Percentiles rank a stretch among this genome's conserved stretches.
These are phyloP conservation scores for Syzygium aromaticum DNA, from an alignment of 345 rosid species.

Conservation along the genomic window DNA sequence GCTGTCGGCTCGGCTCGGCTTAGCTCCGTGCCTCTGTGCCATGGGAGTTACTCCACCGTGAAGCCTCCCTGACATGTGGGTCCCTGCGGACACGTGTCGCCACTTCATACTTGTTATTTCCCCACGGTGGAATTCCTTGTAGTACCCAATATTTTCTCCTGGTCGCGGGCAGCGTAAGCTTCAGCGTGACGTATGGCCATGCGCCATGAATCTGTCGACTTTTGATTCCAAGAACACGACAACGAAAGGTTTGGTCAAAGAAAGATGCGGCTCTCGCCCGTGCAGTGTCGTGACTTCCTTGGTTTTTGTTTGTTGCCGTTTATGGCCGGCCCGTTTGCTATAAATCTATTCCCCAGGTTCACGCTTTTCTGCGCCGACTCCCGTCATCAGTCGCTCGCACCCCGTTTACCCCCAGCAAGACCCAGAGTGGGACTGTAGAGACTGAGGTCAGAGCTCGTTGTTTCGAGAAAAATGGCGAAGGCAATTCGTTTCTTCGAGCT, in stretches of 20 bases:
- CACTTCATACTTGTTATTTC: too few relatives aligned
- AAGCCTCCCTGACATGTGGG: too few relatives aligned
- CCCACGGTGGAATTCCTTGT: too few relatives aligned
- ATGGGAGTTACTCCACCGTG: too few relatives aligned
- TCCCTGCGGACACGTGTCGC: too few relatives aligned
- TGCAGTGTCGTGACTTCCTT: not conserved
- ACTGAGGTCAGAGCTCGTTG: not conserved
- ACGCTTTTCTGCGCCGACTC: not conserved
- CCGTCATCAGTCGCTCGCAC: not conserved
- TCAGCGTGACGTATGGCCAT: not conserved
- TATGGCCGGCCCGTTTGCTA: not conserved
- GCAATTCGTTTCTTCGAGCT: slow-evolving; percentile 34
- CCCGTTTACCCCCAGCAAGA: not conserved
- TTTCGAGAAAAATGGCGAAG: slow-evolving; percentile 1
- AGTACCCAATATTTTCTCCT: too few relatives aligned
- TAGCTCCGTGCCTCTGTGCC: too few relatives aligned
- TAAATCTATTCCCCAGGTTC: not conserved
- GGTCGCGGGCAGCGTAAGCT: not conserved
- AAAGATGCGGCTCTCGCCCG: not conserved
- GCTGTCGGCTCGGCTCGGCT: too few relatives aligned
- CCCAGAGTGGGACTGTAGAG: not conserved
- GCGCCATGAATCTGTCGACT: not conserved
- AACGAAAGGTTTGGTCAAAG: not conserved
- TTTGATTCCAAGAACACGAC: not conserved
- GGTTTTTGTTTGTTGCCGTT: not conserved